Percentiles rank a stretch among this genome's conserved stretches.
Conservation (phyloP, 148 eudicot species). For the Chenopodium quinoa region DNA sequence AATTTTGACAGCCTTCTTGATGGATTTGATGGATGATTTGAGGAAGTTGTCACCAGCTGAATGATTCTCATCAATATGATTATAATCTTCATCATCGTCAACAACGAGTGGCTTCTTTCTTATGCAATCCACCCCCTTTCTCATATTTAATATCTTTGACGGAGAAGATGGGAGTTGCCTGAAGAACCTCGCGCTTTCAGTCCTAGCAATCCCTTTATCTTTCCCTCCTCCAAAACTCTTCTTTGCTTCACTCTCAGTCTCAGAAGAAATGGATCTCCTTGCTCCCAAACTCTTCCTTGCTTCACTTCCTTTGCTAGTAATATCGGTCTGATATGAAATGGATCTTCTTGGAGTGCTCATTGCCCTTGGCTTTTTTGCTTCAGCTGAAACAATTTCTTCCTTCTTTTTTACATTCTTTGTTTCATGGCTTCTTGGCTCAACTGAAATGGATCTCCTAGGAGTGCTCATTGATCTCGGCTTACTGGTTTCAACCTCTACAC, state of each 20-base stretch:
- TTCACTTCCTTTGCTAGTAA: background rate
- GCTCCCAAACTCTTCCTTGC: conserved; percentile 26
- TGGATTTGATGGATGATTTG: conserved; percentile 58
- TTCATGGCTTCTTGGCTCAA: conserved; percentile 8
- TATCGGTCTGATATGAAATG: conserved; percentile 15
- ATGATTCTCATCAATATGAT: conserved; percentile 29
- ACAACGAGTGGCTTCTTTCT: conserved; percentile 67
- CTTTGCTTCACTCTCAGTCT: conserved; percentile 19
- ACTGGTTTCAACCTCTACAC: conserved; percentile 28
- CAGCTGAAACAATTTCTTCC: conserved; percentile 17
- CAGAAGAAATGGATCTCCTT: conserved; percentile 36
- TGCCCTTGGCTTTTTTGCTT: conserved; percentile 31
- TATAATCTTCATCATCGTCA: conserved; percentile 47
- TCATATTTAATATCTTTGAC: conserved; percentile 72
- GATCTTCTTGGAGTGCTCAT: conserved; percentile 46
- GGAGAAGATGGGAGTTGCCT: conserved; percentile 84
- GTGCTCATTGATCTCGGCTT: conserved; percentile 33
- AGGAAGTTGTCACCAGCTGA: conserved; percentile 38
- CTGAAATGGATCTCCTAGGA: conserved; percentile 34
- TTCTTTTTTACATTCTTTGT: conserved; percentile 10
- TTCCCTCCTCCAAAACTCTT: conserved; percentile 46
- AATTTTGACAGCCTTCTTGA: conserved; percentile 66
- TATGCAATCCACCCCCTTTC: conserved; percentile 81
- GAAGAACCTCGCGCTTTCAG: conserved; percentile 76
- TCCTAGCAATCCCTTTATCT: conserved; percentile 49